Evolutionary conservation across 352 stramenopile genomes (phyloP), one percentile per base, ranked within the genome.

Genomic region (Pythium rishiriense): DNA sequence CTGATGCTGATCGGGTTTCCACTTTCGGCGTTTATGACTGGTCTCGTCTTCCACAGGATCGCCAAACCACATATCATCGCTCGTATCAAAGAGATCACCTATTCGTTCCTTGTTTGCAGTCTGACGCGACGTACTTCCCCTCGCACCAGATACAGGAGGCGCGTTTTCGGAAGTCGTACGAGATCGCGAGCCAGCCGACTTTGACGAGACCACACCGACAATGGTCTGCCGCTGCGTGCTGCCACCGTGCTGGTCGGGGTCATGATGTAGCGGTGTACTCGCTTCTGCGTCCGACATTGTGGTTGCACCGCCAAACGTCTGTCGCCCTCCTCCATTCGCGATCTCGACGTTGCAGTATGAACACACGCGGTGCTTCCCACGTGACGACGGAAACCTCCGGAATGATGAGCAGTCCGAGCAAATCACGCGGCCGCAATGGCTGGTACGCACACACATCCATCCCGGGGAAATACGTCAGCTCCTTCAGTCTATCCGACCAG

Each of bases 381-480:
- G 71, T 7, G 76, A 80, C n/a, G 78, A 64, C 59, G 82, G 62
- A 42, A 93, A 85, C 61, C 76, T 81, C 49, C 85, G 62, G 46
- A 88, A 93, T 9, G 66, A 74, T 6, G 84, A 93, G 61, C 84
- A 93, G 31, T 91, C 84, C 1, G 80, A 82, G 64, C 84, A 93
- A 66, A 93, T 89, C 52, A 93, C 79, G 21, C 79, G 79, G 7
- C 84, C 84, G 24, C 84, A 93, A 33, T 71, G 59, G 15, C 75
- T 84, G 43, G 10, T 53, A 58, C 11, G n/a, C 37, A 43, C 37
- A 43, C 37, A 43, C 7, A 43, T 43, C 4, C 37, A 17, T n/a
- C n/a, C n/a, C n/a, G n/a, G n/a, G n/a, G n/a, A n/a, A n/a, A n/a
- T 17, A n/a, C 37, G n/a, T 43, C n/a, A 43, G 37, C 33, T 17